Evolutionary conservation across 73 alveolate species (phyloP), one percentile per base, ranked within the genome.

Genomic region (Paramecium biaurelia): DNA sequence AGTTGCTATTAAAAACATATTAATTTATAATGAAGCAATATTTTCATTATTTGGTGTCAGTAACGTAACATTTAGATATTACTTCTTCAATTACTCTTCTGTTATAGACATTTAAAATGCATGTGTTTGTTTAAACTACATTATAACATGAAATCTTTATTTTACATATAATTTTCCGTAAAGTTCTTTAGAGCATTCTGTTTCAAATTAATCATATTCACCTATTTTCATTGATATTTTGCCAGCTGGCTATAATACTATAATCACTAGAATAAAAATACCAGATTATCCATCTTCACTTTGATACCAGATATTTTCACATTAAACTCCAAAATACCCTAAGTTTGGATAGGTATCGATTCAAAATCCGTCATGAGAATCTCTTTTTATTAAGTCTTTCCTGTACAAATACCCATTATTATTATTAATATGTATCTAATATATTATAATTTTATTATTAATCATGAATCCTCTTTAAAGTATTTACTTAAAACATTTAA

Each of bases 161-260:
- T 42, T 38, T 79, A 79, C 90, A 43, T 79, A 79, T 38, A 79
- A 20, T 79, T 79, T 79, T 34, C 74, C 90, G 5, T 79, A 79
- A 28, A 79, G 72, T 79, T 79, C 76, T 79, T 79, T 43, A 0
- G 90, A 32, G 30, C 56, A 79, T 34, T 79, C 90, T n/a, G 90
- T 79, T 79, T 79, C 90, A 24, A 79, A 47, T 41, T 26, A 9
- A 14, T 18, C 28, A 43, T 20, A 79, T 15, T 79, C 56, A 79
- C 63, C 70, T 14, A 79, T 79, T 24, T 45, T 38, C 76, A 79
- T 43, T 32, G 14, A 30, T 34, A 79, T 24, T 34, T 79, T 79
- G 10, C 76, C 70, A 30, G 45, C 74, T 30, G 90, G 47, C 90
- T 79, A 79, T 30, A 43, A 23, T 43, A 38, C 90, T 79, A 41